Conservation (phyloP, 2,329 filamentous ascomycete genomes). For the Endocalyx cinctus region DNA sequence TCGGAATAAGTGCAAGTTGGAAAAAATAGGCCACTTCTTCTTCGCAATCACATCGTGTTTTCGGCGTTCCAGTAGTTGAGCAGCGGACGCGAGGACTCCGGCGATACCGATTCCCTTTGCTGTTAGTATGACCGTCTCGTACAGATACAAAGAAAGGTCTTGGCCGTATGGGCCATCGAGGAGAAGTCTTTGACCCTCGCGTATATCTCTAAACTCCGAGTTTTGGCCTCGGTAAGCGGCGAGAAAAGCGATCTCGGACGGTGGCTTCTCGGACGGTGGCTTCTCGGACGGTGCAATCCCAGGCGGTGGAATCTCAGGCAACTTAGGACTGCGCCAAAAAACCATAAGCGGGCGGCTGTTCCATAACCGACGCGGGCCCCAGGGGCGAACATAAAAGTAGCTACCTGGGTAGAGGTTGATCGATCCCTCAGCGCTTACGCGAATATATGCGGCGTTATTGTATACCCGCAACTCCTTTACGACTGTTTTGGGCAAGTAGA, state of each 20-base stretch:
- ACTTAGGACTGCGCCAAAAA: neutral
- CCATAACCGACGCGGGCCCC: neutral
- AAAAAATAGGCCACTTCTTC: too few relatives aligned
- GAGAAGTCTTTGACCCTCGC: neutral
- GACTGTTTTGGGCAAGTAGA: neutral
- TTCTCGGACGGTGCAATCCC: too few relatives aligned
- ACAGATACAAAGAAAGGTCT: neutral
- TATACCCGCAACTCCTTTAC: neutral
- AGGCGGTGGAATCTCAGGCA: too few relatives aligned
- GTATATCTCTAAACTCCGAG: neutral
- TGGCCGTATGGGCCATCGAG: neutral
- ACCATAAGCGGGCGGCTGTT: slow-evolving; percentile 1
- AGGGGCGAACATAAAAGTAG: neutral
- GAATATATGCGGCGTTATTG: neutral
- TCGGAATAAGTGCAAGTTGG: neutral
- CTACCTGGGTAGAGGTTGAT: neutral
- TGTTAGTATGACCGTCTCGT: neutral
- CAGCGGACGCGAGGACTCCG: neutral
- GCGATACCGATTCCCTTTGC: neutral
- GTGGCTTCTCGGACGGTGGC: too few relatives aligned
- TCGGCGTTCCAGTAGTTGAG: neutral
- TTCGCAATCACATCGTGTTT: neutral
- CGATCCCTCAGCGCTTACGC: neutral
- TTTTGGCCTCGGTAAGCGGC: neutral
- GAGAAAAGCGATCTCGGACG: too few relatives aligned